Percentiles rank a stretch among this genome's conserved stretches.
Conservation (phyloP, 139 green algal genomes). For the Monoraphidium neglectum region DNA sequence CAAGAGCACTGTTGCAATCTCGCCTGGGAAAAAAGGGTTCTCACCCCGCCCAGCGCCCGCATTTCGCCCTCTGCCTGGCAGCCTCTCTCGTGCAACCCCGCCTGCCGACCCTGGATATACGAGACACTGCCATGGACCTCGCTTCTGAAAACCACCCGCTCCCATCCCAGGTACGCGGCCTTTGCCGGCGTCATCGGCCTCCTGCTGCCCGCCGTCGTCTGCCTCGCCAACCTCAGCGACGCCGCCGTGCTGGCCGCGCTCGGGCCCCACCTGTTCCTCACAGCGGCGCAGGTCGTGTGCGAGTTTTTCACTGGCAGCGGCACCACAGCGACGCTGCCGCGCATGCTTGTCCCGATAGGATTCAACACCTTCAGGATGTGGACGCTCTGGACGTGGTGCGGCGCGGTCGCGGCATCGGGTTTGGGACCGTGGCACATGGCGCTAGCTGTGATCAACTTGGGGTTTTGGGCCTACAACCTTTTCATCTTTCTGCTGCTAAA, state of each 20-base stretch:
- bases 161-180: neutral
- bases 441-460: neutral
- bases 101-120: too few species aligned
- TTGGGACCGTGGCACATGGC: neutral
- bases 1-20: too few species aligned
- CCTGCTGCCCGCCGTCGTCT: neutral
- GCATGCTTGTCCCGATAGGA: slow-evolving; percentile 3
- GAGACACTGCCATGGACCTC: too few species aligned
- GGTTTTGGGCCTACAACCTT: neutral
- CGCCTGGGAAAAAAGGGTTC: too few species aligned
- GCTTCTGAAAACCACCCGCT: too few species aligned
- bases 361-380: slow-evolving; percentile 10
- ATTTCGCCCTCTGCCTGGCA: too few species aligned
- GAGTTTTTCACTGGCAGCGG: neutral
- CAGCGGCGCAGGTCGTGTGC: neutral
- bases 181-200: neutral
- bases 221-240: neutral
- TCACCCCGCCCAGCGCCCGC: too few species aligned
- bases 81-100: too few species aligned
- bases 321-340: neutral
- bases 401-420: neutral
- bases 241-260: neutral
- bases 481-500: slow-evolving; percentile 1
- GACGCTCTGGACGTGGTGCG: neutral
- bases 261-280: neutral